Evolutionary conservation across 2,329 filamentous ascomycete species (phyloP).

Genomic region (Colletotrichum phormii): DNA sequence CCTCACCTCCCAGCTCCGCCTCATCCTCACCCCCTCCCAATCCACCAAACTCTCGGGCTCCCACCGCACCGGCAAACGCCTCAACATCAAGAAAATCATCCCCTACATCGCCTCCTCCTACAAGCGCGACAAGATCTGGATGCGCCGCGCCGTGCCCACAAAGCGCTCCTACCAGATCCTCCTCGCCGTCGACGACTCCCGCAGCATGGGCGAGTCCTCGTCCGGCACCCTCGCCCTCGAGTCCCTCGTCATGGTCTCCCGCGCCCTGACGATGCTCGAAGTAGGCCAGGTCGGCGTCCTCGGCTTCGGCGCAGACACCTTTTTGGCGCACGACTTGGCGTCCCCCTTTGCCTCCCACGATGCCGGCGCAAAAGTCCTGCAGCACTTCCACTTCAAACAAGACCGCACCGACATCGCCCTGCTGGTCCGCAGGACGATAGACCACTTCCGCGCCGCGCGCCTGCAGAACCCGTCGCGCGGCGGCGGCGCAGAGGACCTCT

Average conservation of each 20-base stretch:
- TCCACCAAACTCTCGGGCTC: constrained; percentile 97
- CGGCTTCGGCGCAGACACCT: constrained; percentile 86
- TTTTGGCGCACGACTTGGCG: constrained; percentile 87
- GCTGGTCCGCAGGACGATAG: constrained; percentile 81
- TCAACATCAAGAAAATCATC: constrained; percentile 99
- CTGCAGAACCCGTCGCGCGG: constrained; percentile 64
- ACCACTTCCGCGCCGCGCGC: constrained; percentile 83
- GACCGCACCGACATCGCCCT: constrained; percentile 86
- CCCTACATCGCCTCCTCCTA: constrained; percentile 98
- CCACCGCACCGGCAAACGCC: constrained; percentile 95
- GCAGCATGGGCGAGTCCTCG: constrained; percentile 87
- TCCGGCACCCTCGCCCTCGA: constrained; percentile 88
- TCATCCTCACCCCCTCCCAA: constrained; percentile 94
- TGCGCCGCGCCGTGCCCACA: constrained; percentile 89
- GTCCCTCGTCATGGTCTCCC: constrained; percentile 90
- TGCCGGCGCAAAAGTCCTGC: constrained; percentile 84
- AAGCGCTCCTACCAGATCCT: constrained; percentile 98
- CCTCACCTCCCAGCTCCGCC: constrained; percentile 91
- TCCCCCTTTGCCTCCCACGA: constrained; percentile 82
- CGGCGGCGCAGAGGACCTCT: constrained; percentile 74
- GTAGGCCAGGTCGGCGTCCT: constrained; percentile 93
- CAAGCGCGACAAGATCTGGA: constrained; percentile 99
- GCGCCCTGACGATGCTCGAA: constrained; percentile 91
- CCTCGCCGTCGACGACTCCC: constrained; percentile 95
- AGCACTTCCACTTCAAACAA: constrained; percentile 87